phyloP scores from a whole-genome alignment of 2,329 filamentous ascomycete genomes.

The Fusarium torreyae region DNA sequence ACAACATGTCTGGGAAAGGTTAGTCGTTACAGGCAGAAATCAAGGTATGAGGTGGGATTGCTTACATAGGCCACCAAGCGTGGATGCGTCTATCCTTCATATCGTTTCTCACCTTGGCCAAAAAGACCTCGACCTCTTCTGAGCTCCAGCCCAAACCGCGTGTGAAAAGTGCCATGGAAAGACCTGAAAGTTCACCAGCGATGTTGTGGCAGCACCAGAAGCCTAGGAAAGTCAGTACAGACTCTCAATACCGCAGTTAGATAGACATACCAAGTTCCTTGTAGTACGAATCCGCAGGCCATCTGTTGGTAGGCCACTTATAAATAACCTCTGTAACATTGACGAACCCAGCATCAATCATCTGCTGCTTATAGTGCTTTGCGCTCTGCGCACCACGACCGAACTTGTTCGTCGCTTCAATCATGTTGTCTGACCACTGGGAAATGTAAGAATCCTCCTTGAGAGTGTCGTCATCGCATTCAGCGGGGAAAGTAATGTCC shows the following conservation, averaged over 20 bases:
- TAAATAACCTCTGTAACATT: constrained; percentile 64
- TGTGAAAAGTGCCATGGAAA: constrained; percentile 59
- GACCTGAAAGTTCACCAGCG: constrained; percentile 53
- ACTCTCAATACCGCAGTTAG: no score
- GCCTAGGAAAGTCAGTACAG: constrained; percentile 56
- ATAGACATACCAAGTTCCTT: constrained; percentile 63
- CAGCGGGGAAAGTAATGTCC: constrained; percentile 58
- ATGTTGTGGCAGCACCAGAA: constrained; percentile 55
- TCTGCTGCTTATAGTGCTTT: constrained; percentile 53
- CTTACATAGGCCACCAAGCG: constrained; percentile 59
- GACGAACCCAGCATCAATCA: constrained; percentile 68
- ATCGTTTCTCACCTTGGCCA: constrained; percentile 53
- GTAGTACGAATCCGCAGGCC: constrained; percentile 65
- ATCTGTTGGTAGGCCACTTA: constrained; percentile 66
- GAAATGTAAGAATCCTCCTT: constrained; percentile 48
- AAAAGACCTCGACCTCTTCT: constrained; percentile 53
- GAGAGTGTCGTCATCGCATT: constrained; percentile 61
- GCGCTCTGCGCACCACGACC: constrained; percentile 53
- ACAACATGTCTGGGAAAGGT: constrained; percentile 37
- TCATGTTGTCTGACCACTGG: constrained; percentile 50
- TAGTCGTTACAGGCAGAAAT: neutral
- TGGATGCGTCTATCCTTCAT: constrained; percentile 56
- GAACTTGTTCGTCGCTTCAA: constrained; percentile 51
- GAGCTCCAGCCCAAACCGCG: constrained; percentile 55
- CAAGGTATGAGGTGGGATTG: neutral